Base-by-base conservation (phyloP, 2,329 filamentous ascomycete genomes). In the Colletotrichum tabaci region DNA sequence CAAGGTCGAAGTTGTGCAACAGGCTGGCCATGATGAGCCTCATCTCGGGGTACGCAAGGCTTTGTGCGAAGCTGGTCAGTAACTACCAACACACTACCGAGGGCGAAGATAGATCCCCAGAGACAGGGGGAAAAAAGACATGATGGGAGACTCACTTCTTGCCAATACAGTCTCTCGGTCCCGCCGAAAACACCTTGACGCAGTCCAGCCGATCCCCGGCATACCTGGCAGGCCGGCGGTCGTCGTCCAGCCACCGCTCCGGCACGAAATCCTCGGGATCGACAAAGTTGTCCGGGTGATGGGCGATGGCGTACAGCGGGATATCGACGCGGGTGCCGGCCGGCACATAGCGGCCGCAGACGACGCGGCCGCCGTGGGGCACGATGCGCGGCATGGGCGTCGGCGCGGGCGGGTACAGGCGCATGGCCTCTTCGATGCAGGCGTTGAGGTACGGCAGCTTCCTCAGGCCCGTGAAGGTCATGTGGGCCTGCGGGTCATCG, bases 141-240 rank as follows among this genome's bases (percentile, higher is more conserved):
- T 12, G 1, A 30, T 1, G 30, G 30, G 5, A 30, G 5, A 79
- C 84, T 77, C 77, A 85, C 84, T 87, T 87, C 69, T 80, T 80
- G 2, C 87, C 87, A 42, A 88, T 80, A 67, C 87, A 88, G 56
- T 87, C 86, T 2, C 87, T 78, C 12, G 86, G 83, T 0, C 87
- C 86, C 3, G 84, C 60, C 8, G 82, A 82, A 71, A 89, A 88
- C 1, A 87, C 84, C 76, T 87, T 84, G 65, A 85, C 18, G 16
- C 65, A 71, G 1, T 68, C 65, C 18, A 52, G 57, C 58, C 44
- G 44, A n/a, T 71, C 68, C 23, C 21, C 38, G n/a, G 26, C 35
- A 55, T 68, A 71, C 52, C 35, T 63, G 38, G 23, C 49, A 16
- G 58, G 61, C 21, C 30, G 55, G 7, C 61, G 49, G 1, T 66